A percentile compares a stretch with the other conserved stretches of the same genome.
Evolutionary conservation across 2,329 filamentous ascomycete genomes (phyloP).

Genomic region (Macrophomina pseudophaseolina): DNA sequence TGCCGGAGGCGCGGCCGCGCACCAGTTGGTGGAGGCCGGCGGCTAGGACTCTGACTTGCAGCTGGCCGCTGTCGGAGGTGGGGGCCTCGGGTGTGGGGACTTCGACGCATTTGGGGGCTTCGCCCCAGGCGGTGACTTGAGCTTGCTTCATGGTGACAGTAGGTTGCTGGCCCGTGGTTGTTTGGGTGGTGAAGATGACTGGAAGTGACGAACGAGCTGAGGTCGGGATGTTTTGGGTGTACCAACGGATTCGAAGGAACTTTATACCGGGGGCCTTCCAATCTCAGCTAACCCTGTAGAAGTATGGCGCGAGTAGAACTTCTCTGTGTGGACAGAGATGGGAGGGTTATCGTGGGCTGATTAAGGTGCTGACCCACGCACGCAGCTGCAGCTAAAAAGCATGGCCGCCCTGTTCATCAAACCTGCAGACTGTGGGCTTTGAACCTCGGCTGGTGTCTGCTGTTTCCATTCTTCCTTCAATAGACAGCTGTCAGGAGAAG

Average conservation of each 20-base stretch:
- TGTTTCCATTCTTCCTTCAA: too few species aligned
- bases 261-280: background rate
- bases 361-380: slow-evolving; percentile 1
- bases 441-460: background rate
- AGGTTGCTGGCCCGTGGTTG: too few species aligned
- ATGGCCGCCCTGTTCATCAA: background rate
- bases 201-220: background rate
- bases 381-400: background rate
- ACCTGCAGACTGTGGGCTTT: too few species aligned
- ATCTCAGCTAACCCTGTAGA: too few species aligned
- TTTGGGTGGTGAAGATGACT: background rate
- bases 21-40: slow-evolving; percentile 61
- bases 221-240: too few species aligned
- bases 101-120: slow-evolving; percentile 40
- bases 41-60: slow-evolving; percentile 60
- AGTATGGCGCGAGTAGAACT: background rate
- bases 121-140: slow-evolving; percentile 49
- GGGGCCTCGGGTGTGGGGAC: slow-evolving; percentile 38
- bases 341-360: background rate
- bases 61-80: slow-evolving; percentile 43
- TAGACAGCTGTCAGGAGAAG: too few species aligned
- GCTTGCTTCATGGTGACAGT: slow-evolving; percentile 45
- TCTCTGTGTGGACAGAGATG: background rate
- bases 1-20: slow-evolving; percentile 57
- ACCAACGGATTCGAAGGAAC: too few species aligned